Percentiles rank a stretch among this genome's conserved stretches.
phyloP scores from a whole-genome alignment of 164 flowering plant genomes.

The Tinospora cordifolia region DNA sequence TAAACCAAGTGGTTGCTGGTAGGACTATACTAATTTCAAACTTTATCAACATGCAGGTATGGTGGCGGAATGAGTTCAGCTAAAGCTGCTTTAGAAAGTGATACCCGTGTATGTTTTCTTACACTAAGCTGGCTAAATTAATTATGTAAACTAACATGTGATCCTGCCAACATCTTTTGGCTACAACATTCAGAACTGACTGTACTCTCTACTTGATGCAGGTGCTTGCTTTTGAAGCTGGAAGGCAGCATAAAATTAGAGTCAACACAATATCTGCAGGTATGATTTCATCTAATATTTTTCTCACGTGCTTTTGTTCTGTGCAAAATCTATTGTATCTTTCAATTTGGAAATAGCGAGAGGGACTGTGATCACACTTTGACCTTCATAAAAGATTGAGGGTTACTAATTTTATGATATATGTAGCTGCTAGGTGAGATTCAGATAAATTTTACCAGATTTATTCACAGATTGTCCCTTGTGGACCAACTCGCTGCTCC shows the following conservation, averaged over 20 bases:
- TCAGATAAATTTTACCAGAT: background rate
- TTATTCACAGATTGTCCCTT: too few relatives aligned
- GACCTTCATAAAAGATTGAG: background rate
- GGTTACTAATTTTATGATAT: background rate
- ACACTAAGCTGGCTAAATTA: background rate
- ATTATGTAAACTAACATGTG: background rate
- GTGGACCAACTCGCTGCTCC: too few relatives aligned
- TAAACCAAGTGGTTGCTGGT: background rate
- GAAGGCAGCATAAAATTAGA: conserved; percentile 68
- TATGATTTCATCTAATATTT: conserved; percentile 17
- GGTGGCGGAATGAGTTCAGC: conserved; percentile 99
- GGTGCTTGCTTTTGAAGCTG: conserved; percentile 99
- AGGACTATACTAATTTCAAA: background rate
- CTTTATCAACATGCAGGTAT: conserved; percentile 39
- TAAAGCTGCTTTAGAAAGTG: conserved; percentile 96
- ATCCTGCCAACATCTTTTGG: background rate
- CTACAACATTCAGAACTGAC: background rate
- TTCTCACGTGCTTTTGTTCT: background rate
- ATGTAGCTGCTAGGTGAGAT: background rate
- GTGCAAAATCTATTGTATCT: background rate
- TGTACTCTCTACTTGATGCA: conserved; percentile 22
- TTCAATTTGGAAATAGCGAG: background rate
- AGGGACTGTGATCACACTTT: background rate
- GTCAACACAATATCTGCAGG: conserved; percentile 97
- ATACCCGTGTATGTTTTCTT: conserved; percentile 56